A percentile compares a stretch with the other conserved stretches of the same genome.
Evolutionary conservation across 164 flowering plant genomes (phyloP).

Genomic region (Magnolia officinalis): DNA sequence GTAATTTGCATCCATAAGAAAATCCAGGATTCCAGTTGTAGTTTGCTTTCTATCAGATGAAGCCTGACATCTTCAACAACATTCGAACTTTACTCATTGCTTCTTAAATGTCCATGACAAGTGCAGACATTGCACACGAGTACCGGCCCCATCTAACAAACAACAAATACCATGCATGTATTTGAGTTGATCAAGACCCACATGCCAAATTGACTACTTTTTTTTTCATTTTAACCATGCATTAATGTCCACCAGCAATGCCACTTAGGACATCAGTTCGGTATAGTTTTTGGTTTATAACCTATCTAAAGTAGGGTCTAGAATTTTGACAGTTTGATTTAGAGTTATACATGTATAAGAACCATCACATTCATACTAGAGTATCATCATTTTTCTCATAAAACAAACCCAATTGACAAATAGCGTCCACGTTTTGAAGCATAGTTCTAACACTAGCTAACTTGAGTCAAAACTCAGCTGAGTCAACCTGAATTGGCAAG

Average conservation of each 20-base stretch:
- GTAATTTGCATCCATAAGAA: conserved; percentile 83
- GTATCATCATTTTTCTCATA: too few species aligned
- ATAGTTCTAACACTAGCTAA: too few species aligned
- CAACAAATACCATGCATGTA: neutral
- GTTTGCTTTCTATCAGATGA: conserved; percentile 53
- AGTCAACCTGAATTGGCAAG: too few species aligned
- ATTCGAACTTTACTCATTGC: conserved; percentile 81
- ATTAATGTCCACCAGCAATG: neutral
- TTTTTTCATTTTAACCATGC: neutral
- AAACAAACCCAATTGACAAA: too few species aligned
- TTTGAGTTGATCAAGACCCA: neutral
- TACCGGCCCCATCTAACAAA: neutral
- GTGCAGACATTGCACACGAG: conserved; percentile 32
- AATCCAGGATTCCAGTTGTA: conserved; percentile 64
- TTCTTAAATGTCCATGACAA: conserved; percentile 92
- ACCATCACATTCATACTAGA: too few species aligned
- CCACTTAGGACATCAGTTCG: neutral
- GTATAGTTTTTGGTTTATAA: too few species aligned
- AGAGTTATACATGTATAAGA: too few species aligned
- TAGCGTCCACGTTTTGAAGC: too few species aligned
- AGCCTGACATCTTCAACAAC: conserved; percentile 89
- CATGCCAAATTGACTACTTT: neutral
- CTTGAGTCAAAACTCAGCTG: too few species aligned
- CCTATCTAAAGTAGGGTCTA: neutral
- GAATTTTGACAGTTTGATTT: too few species aligned